A percentile compares a stretch with the other conserved stretches of the same genome.
Conservation (phyloP, 805 yeast genomes). For the Sungouiella thailandica region DNA sequence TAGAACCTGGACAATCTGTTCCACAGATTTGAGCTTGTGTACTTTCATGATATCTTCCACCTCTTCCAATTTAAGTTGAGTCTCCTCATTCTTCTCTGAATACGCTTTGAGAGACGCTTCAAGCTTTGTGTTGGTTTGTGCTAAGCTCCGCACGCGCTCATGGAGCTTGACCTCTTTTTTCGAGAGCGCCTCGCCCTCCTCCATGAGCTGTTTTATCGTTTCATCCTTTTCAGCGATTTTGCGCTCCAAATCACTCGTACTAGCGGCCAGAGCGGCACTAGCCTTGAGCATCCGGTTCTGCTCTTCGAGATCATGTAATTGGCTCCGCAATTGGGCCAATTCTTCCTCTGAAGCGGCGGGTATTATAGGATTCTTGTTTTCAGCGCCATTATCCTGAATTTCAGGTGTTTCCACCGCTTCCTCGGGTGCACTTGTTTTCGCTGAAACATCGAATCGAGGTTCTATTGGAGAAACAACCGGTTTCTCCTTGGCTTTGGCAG, state of each 20-base stretch:
- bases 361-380: background rate
- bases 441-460: background rate
- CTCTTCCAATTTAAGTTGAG: constrained; percentile 33
- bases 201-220: constrained; percentile 58
- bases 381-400: background rate
- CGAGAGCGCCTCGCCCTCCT: constrained; percentile 73
- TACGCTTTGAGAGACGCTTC: constrained; percentile 27
- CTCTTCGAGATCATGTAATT: background rate
- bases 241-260: constrained; percentile 15
- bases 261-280: background rate
- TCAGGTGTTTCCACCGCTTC: background rate
- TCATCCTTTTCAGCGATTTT: constrained; percentile 49
- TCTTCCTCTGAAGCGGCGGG: too few species aligned
- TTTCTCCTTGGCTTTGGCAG: constrained; percentile 52
- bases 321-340: background rate
- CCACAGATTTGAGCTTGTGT: constrained; percentile 24
- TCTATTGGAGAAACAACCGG: constrained; percentile 2
- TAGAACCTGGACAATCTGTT: constrained; percentile 22
- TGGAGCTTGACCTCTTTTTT: constrained; percentile 64
- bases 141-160: constrained; percentile 61
- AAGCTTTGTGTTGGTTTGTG: constrained; percentile 26
- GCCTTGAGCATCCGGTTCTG: constrained; percentile 2
- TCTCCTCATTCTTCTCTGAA: constrained; percentile 25
- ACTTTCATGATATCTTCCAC: constrained; percentile 28
- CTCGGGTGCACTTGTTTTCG: background rate